Evolutionary conservation across 108 stramenopile species (phyloP), one percentile per base, ranked within the genome.

Genomic region (Nannochloropsis oceanica): DNA sequence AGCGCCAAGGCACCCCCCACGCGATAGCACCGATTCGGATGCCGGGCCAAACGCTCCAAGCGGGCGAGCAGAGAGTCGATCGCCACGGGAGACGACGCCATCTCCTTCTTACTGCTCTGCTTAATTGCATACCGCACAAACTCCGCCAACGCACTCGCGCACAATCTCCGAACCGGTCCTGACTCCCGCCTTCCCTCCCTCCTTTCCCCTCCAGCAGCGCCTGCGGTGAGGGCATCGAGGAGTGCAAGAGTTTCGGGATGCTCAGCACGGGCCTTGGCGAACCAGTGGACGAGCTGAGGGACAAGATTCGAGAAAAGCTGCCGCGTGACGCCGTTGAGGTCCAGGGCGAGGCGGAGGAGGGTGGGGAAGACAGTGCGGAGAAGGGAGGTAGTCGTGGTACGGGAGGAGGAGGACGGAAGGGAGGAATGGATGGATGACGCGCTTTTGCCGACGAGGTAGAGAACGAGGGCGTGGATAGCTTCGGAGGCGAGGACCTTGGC

Each of bases 61-160:
- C 81, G 83, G 12, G 87, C 46, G 22, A 88, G 80, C 42, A 88
- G 42, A 8, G 87, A 83, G 27, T 81, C 87, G 22, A 84, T 80
- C 9, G 83, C 84, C 25, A 87, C 87, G 26, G 87, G 87, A 2
- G 83, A 83, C 8, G 43, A 34, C 25, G 87, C 83, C 8, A 80
- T 26, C 50, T 88, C 80, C 24, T 46, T 84, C 44, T 87, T 87
- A 46, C 34, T 88, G 12, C 83, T 42, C 84, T 88, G 87, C 43
- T 88, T 88, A 59, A 88, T 84, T 20, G 87, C 87, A 26, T 88
- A 88, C 25, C 83, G 80, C 24, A 88, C 84, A 80, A 88, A 88
- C 25, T 88, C 87, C 8, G 81, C 87, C 25, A 84, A 42, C 0
- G 84, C 87, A 44, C 81, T 82, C 34, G 84, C 87, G 25, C 87